Base-by-base conservation (phyloP, 1,284 basidiomycete genomes). In the Malassezia yamatoensis region DNA sequence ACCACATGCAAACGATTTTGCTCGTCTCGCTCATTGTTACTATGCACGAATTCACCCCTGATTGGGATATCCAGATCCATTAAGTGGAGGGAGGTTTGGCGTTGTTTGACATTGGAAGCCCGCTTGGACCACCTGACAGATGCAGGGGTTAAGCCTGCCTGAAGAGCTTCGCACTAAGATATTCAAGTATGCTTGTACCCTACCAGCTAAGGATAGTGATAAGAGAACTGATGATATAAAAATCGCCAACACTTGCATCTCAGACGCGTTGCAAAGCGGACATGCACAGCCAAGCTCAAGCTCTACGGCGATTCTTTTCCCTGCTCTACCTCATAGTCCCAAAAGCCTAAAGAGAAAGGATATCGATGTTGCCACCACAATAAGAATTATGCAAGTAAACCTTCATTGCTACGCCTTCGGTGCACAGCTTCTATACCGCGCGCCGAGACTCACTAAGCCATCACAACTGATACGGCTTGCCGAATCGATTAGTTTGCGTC, bases 391-490 rank as follows among this genome's bases (percentile, higher is more conserved):
- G 52, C 21, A 24, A 34, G 40, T 63, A 6, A 53, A 15, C 16
- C 59, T 52, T n/a, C 50, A 53, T 13, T 56, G 51, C 34, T 60
- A 61, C 34, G 53, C 53, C 35, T 35, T 61, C 10, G 33, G 50
- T 5, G 54, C 58, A 4, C 49, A 55, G n/a, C 35, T 58, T 2
- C 48, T 54, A 33, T 56, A 56, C 43, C 48, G 37, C n/a, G 34
- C 54, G 21, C 35, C 48, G 32, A 29, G 34, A 29, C 21, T 56
- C 11, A 6, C 33, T 11, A 8, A 16, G 18, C 54, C 54, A 8
- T 56, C 54, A 7, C 54, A 56, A 21, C 43, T 56, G 5, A 24
- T 8, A 2, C 32, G 34, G 11, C 35, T 56, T 18, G 35, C 42
- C 5, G 36, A 33, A n/a, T 21, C 54, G 10, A 43, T 56, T 2